Percentiles rank a stretch among this genome's conserved stretches.
Conservation (phyloP, 257 asterid genomes). For the Capsicum pubescens region DNA sequence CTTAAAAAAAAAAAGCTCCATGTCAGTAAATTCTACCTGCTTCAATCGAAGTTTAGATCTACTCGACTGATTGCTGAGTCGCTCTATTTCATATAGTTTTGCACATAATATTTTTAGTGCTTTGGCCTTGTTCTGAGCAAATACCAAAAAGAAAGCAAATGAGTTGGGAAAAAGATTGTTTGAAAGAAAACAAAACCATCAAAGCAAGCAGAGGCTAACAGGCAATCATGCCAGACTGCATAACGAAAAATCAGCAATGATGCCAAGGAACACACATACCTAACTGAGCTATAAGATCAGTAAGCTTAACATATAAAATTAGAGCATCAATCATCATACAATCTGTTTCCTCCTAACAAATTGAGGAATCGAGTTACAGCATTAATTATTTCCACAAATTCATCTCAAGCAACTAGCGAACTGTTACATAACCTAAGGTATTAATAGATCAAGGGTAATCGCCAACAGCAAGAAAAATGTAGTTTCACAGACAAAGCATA, state of each 20-base stretch:
- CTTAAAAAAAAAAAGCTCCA: not conserved
- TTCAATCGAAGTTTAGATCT: constrained; percentile 84
- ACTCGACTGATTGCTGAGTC: constrained; percentile 61
- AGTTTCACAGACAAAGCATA: not conserved
- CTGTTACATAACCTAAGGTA: not conserved
- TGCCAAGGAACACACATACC: not conserved
- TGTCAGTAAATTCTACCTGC: constrained; percentile 53
- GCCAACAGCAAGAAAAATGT: not conserved
- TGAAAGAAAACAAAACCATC: not conserved
- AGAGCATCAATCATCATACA: not conserved
- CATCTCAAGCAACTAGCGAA: constrained; percentile 15
- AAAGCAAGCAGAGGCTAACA: not conserved
- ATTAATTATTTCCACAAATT: not conserved
- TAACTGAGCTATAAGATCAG: not conserved
- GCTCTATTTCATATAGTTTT: constrained; percentile 80
- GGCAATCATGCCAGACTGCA: not conserved
- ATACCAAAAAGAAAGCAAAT: constrained; percentile 2
- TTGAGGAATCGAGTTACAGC: constrained; percentile 8
- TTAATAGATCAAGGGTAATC: constrained; percentile 11
- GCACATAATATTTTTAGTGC: constrained; percentile 89
- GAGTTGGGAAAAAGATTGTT: not conserved
- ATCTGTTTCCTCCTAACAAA: not conserved
- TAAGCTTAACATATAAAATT: not conserved
- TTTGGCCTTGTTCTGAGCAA: constrained; percentile 78
- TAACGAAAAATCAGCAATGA: not conserved